phyloP scores from a whole-genome alignment of 495 filamentous ascomycete genomes.

The Aspergillus bridgeri region DNA sequence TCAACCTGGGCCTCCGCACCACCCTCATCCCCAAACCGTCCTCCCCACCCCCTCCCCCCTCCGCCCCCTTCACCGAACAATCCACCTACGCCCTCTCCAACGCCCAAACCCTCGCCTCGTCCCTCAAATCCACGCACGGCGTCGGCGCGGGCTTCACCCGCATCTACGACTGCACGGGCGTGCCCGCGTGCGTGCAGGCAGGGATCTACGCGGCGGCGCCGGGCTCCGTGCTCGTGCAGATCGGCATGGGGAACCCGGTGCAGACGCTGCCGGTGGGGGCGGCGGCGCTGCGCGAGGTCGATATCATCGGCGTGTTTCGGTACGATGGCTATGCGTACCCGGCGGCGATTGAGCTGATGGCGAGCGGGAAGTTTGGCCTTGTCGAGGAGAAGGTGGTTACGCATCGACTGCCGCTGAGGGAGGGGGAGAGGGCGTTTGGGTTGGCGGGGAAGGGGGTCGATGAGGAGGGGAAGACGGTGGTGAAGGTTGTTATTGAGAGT shows the following conservation, averaged over 20 bases:
- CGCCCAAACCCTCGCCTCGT: constrained; percentile 43
- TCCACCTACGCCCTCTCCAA: constrained; percentile 35
- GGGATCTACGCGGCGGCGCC: constrained; percentile 77
- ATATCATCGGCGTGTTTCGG: constrained; percentile 88
- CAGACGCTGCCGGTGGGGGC: constrained; percentile 83
- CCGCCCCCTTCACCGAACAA: constrained; percentile 42
- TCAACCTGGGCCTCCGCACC: constrained; percentile 63
- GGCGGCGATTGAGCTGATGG: constrained; percentile 71
- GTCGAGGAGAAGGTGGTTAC: constrained; percentile 65
- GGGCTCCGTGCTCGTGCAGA: constrained; percentile 79
- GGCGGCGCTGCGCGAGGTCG: constrained; percentile 82
- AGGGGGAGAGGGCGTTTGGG: constrained; percentile 66
- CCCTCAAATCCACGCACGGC: constrained; percentile 38
- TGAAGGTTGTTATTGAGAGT: constrained; percentile 78
- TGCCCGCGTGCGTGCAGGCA: constrained; percentile 81
- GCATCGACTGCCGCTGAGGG: constrained; percentile 68
- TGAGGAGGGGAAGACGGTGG: constrained; percentile 68
- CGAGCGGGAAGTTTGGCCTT: constrained; percentile 53
- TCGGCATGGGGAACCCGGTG: constrained; percentile 91
- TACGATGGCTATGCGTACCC: constrained; percentile 81
- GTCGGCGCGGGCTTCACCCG: constrained; percentile 65
- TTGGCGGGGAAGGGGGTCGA: constrained; percentile 81
- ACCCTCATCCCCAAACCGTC: constrained; percentile 54
- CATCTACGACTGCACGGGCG: constrained; percentile 90
- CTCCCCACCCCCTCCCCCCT: constrained; percentile 30